Conservation (phyloP, 345 rosid species). For the Microcos paniculata region DNA sequence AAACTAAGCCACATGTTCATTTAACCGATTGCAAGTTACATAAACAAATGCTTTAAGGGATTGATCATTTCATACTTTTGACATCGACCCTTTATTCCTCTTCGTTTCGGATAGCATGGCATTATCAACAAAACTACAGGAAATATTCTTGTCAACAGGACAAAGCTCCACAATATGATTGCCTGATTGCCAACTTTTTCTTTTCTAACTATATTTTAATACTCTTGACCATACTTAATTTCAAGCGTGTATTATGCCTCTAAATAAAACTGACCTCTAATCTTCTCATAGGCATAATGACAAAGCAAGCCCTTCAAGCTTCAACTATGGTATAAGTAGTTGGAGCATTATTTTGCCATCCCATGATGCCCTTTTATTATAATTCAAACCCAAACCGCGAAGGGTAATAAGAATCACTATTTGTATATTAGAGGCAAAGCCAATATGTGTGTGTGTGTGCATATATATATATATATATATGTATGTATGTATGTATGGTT, state of each 20-base stretch:
- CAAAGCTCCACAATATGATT: neutral
- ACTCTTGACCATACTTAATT: neutral
- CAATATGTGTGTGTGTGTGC: no score
- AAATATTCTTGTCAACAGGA: slow-evolving; percentile 6
- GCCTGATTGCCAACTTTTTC: neutral
- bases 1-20: neutral
- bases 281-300: no score
- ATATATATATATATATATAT: no score
- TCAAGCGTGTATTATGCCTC: neutral
- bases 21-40: neutral
- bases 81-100: neutral
- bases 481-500: neutral
- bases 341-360: no score
- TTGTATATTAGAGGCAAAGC: no score
- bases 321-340: no score
- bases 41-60: neutral
- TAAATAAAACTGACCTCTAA: neutral
- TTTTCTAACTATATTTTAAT: neutral
- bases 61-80: neutral
- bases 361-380: no score
- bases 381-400: no score
- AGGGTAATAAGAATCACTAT: no score
- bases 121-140: neutral
- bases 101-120: neutral
- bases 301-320: no score